Evolutionary conservation across 345 rosid genomes (phyloP), one percentile per base, ranked within the genome.

Genomic region (Eucalyptus grandis): DNA sequence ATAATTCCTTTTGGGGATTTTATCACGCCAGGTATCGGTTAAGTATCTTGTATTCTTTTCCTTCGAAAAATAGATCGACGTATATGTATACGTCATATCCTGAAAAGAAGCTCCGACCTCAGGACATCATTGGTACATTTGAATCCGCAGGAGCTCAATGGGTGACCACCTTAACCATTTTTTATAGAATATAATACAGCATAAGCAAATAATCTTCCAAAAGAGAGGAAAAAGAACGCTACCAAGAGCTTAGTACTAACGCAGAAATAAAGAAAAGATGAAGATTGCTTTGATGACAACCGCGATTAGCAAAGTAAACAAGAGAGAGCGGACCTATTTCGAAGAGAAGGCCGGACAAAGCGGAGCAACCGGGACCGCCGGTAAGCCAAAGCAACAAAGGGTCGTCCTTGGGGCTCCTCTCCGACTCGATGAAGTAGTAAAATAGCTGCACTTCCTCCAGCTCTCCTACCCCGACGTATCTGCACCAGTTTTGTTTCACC

Each of bases 281-380:
- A 21, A 22, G 81, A 87, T 6, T 15, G 12, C 11, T 4, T 40
- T 56, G 30, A 10, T 24, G 30, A 21, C 86, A 5, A 17, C 51
- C 17, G 0, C 31, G 22, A 30, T 4, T 10, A 26, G 50, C 26
- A n/a, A 49, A 24, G 9, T 6, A 46, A 49, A 30, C 17, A 53
- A 30, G 5, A 54, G 44, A 56, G 47, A 60, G 30, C 17, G 31
- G 54, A 86, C 93, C 91, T 60, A 72, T 87, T 67, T 92, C 88
- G 65, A 60, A 91, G 24, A 89, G 60, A 14, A 91, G 87, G 54
- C 85, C 91, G 14, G 89, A 89, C 37, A 92, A 87, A 8, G 14
- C 89, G 46, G 92, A 92, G 69, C 92, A 92, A 8, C 93, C 91
- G 15, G 93, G 93, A 21, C 92, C 93, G 11, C 92, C 93, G 49